Conservation (phyloP, 2,329 filamentous ascomycete genomes). For the Tetracladium maxilliforme region DNA sequence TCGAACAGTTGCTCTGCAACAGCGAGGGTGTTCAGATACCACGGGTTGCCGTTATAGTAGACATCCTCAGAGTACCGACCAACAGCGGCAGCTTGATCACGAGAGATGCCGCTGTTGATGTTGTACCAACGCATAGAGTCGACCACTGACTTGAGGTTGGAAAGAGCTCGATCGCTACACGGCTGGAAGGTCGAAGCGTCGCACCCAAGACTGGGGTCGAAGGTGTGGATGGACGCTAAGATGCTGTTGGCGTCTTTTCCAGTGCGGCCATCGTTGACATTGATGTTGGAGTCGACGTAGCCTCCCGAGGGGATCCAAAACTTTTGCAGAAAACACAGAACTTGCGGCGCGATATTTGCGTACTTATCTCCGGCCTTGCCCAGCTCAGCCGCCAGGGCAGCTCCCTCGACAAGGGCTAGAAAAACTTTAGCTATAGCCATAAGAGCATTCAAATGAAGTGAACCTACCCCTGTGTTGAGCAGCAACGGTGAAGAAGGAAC, state of each 20-base stretch:
- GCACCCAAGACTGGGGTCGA: conserved; percentile 51
- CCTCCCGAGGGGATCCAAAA: conserved; percentile 52
- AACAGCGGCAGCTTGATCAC: conserved; percentile 43
- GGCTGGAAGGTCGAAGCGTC: conserved; percentile 65
- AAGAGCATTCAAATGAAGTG: conserved; percentile 15
- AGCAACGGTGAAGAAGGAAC: conserved; percentile 66
- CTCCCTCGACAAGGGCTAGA: conserved; percentile 55
- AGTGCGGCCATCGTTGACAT: conserved; percentile 41
- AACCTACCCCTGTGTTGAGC: conserved; percentile 47
- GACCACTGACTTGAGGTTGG: conserved; percentile 62
- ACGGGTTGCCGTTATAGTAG: conserved; percentile 70
- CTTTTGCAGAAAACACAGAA: conserved; percentile 58
- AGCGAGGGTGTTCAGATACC: conserved; percentile 64
- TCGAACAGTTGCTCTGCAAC: conserved; percentile 72
- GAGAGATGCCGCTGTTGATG: conserved; percentile 50
- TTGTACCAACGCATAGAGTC: conserved; percentile 62
- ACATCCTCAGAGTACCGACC: conserved; percentile 59
- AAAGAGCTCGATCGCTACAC: conserved; percentile 34
- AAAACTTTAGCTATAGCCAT: too few species aligned
- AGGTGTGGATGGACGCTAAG: conserved; percentile 50
- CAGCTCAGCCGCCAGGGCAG: conserved; percentile 46
- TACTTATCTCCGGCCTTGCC: conserved; percentile 46
- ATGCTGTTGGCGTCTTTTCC: conserved; percentile 63
- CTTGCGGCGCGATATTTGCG: conserved; percentile 48
- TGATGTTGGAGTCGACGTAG: conserved; percentile 58